phyloP scores from a whole-genome alignment of 164 flowering plant genomes.

The Kalanchoe fedtschenkoi region DNA sequence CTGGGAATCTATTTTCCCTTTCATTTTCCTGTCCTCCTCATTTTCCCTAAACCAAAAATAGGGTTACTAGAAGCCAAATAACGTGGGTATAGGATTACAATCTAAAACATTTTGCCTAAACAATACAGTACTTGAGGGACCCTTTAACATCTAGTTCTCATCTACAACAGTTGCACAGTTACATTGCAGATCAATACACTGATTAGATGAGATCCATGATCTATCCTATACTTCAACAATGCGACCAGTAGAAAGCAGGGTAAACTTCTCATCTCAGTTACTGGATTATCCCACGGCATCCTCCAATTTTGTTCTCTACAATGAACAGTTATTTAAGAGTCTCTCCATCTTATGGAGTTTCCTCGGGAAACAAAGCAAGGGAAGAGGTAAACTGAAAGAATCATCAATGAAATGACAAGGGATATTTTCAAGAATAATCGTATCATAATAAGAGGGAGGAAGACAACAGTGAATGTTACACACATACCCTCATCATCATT shows the following conservation, averaged over 20 bases:
- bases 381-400: no score
- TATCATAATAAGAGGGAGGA: background rate
- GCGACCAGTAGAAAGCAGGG: background rate
- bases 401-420: background rate
- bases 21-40: no score
- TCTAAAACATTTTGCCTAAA: background rate
- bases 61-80: background rate
- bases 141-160: no score
- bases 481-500: constrained; percentile 76
- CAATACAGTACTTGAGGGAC: no score
- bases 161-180: no score
- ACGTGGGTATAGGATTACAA: background rate
- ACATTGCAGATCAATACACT: no score
- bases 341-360: no score
- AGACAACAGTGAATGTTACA: background rate
- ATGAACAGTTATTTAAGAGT: no score
- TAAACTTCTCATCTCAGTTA: background rate
- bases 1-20: no score
- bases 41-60: no score
- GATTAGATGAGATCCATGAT: background rate
- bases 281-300: background rate
- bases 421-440: background rate
- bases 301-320: background rate
- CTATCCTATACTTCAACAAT: background rate
- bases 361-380: no score